phyloP scores from a whole-genome alignment of 495 filamentous ascomycete genomes.

The Thermothielavioides terrestris region DNA sequence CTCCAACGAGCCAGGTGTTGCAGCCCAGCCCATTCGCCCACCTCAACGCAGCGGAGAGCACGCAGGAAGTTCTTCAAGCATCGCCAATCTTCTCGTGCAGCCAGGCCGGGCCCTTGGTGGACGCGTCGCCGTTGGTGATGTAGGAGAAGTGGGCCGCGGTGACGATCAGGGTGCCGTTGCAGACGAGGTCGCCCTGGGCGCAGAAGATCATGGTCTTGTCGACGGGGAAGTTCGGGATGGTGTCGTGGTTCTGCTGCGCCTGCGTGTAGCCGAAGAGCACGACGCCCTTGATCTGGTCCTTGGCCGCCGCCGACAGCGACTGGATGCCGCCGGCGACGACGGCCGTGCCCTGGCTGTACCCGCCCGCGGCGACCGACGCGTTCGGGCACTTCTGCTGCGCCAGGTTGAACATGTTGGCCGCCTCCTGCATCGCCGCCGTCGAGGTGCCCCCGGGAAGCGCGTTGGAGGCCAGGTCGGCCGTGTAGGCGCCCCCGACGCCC shows the following conservation, averaged over 20 bases:
- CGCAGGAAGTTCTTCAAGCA: neutral
- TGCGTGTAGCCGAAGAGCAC: conserved; percentile 51
- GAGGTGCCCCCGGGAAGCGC: conserved; percentile 28
- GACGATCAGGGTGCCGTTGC: conserved; percentile 1
- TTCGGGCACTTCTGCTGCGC: conserved; percentile 28
- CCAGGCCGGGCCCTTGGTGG: neutral
- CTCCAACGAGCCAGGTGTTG: too few species aligned
- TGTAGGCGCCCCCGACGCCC: conserved; percentile 31
- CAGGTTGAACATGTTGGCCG: conserved; percentile 23
- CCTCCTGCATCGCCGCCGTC: conserved; percentile 26
- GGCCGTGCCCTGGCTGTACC: conserved; percentile 48
- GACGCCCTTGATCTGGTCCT: conserved; percentile 42
- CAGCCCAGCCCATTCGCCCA: too few species aligned
- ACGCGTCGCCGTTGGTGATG: conserved; percentile 33
- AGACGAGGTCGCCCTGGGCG: conserved; percentile 1
- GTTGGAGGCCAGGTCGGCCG: conserved; percentile 28
- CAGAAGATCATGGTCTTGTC: conserved; percentile 44
- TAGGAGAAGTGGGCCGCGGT: conserved; percentile 25
- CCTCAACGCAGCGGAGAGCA: too few species aligned
- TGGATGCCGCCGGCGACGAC: conserved; percentile 43
- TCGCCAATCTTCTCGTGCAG: neutral
- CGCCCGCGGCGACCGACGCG: conserved; percentile 29
- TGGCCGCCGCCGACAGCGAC: conserved; percentile 30
- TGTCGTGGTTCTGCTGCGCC: conserved; percentile 41
- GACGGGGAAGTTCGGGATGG: conserved; percentile 40